A percentile compares a stretch with the other conserved stretches of the same genome.
Evolutionary conservation across 2,329 filamentous ascomycete species (phyloP).

Genomic region (Penicillium psychrosexuale): DNA sequence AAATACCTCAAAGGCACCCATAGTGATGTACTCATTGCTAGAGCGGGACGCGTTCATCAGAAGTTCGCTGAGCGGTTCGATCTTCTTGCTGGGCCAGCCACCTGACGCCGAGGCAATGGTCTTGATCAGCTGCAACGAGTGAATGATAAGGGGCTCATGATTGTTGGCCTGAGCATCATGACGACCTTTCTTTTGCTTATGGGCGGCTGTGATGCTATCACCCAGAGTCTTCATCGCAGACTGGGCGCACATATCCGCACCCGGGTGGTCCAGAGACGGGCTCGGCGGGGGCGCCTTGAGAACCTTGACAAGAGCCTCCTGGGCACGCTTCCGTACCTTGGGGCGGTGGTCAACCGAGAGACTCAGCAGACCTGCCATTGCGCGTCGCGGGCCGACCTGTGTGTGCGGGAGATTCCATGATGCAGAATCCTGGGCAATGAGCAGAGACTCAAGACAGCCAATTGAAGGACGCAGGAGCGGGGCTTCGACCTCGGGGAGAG

Average conservation of each 20-base stretch:
- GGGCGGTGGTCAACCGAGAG: constrained; percentile 83
- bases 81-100: constrained; percentile 95
- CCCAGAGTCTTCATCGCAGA: constrained; percentile 77
- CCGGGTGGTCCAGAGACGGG: constrained; percentile 89
- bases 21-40: constrained; percentile 92
- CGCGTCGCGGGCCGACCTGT: constrained; percentile 80
- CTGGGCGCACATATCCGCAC: constrained; percentile 93
- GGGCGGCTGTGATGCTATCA: constrained; percentile 64
- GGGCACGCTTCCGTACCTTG: constrained; percentile 89
- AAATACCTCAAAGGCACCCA: constrained; percentile 95
- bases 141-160: constrained; percentile 81
- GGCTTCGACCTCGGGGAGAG: constrained; percentile 77
- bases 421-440: constrained; percentile 80
- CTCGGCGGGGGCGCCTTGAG: constrained; percentile 83
- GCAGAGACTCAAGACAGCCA: constrained; percentile 86
- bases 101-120: constrained; percentile 80
- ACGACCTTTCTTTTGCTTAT: constrained; percentile 63
- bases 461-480: constrained; percentile 83
- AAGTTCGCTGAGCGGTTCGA: constrained; percentile 85
- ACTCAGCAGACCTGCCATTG: constrained; percentile 79
- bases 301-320: constrained; percentile 81
- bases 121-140: constrained; percentile 88
- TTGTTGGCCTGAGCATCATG: constrained; percentile 45
- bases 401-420: constrained; percentile 84
- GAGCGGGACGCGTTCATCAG: constrained; percentile 84